These are phyloP conservation scores for Pyrus bretschneideri DNA, from an alignment of 306 rosid species.

Conservation along the genomic window DNA sequence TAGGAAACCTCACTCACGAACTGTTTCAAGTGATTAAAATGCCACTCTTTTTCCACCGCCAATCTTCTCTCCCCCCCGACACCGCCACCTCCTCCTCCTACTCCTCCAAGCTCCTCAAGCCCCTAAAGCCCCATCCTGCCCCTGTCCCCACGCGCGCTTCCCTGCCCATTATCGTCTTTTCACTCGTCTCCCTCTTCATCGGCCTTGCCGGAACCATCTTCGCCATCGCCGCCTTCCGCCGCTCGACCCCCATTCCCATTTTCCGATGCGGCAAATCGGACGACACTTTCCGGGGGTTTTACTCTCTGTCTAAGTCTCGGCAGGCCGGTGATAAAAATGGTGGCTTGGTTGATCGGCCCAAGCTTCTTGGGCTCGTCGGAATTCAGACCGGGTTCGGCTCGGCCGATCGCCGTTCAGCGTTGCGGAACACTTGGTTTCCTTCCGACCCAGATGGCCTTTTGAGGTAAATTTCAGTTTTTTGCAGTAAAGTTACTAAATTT, in stretches of 20 bases:
- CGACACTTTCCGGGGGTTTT: constrained; percentile 26
- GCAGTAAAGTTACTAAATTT: not conserved
- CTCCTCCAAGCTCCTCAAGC: constrained; percentile 24
- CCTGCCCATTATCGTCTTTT: constrained; percentile 16
- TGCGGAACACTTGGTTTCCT: constrained; percentile 34
- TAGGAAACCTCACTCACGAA: not conserved
- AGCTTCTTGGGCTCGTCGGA: constrained; percentile 36
- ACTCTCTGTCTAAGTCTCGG: constrained; percentile 6
- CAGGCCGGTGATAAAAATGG: not conserved
- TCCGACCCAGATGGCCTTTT: constrained; percentile 21
- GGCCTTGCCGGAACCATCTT: constrained; percentile 26
- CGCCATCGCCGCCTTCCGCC: constrained; percentile 21
- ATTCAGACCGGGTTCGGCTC: constrained; percentile 22
- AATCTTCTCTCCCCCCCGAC: constrained; percentile 7
- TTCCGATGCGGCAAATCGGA: constrained; percentile 33
- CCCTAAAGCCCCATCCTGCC: constrained; percentile 10
- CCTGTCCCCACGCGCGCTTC: not conserved
- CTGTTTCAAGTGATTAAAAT: not conserved
- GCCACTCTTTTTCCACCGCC: constrained; percentile 28
- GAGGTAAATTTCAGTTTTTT: constrained; percentile 2
- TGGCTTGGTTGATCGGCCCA: constrained; percentile 26
- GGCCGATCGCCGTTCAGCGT: constrained; percentile 26
- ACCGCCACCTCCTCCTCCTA: constrained; percentile 3
- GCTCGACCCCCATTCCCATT: constrained; percentile 16
- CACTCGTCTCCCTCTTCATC: constrained; percentile 20